Percentiles rank a stretch among this genome's conserved stretches.
Evolutionary conservation across 768 basidiomycete genomes (phyloP).

Genomic region (Jaapia argillacea): DNA sequence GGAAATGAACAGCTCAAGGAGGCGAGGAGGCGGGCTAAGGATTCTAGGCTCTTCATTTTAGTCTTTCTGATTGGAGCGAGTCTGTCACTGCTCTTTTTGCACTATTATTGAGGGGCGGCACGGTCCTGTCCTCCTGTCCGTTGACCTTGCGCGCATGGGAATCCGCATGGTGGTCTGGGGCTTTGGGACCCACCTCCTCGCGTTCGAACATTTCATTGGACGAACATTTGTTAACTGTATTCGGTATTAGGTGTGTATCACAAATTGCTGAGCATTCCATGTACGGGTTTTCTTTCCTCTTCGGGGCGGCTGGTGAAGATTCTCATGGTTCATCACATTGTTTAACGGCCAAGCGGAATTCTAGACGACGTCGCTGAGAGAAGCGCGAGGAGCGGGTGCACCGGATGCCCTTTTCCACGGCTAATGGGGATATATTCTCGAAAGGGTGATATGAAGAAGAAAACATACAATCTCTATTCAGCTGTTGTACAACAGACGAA

Average conservation of each 20-base stretch:
- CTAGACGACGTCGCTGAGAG: background rate
- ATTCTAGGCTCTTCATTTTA: constrained; percentile 82
- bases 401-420: background rate
- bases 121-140: no score
- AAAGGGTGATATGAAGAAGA: background rate
- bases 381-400: background rate
- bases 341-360: background rate
- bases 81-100: constrained; percentile 84
- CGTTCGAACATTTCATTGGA: no score
- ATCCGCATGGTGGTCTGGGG: no score
- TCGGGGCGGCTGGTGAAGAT: no score
- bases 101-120: constrained; percentile 67
- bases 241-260: no score
- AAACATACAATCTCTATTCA: background rate
- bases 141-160: no score
- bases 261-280: no score
- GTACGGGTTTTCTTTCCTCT: no score
- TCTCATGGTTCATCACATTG: background rate
- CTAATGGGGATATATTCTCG: background rate
- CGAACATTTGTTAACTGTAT: no score
- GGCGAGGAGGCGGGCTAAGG: constrained; percentile 79
- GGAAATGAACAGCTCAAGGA: constrained; percentile 88
- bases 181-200: no score
- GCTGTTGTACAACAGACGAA: background rate
- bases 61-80: constrained; percentile 90